A percentile compares a stretch with the other conserved stretches of the same genome.
phyloP scores from a whole-genome alignment of 345 rosid genomes.

The Camelina neglecta region DNA sequence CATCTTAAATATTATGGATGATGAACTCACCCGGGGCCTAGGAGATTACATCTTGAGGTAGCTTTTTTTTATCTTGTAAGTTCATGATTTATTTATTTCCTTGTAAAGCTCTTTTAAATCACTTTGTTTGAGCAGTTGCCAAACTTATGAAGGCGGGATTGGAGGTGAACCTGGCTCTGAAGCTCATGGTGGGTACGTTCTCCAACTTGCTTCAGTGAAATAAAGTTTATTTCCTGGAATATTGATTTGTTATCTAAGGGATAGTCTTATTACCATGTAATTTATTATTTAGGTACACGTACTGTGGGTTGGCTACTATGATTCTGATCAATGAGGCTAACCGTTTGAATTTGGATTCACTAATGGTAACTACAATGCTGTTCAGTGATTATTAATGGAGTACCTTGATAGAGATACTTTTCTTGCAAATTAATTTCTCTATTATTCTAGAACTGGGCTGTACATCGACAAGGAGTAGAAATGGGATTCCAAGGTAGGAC shows the following conservation, averaged over 20 bases:
- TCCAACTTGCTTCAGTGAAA: slow-evolving; percentile 34
- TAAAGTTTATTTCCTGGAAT: background rate
- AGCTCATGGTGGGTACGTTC: slow-evolving; percentile 99
- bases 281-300: slow-evolving; percentile 71
- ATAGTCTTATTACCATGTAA: slow-evolving; percentile 25
- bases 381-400: slow-evolving; percentile 18
- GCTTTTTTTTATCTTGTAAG: slow-evolving; percentile 33
- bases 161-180: slow-evolving; percentile 97
- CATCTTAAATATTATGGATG: slow-evolving; percentile 77
- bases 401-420: slow-evolving; percentile 6
- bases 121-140: slow-evolving; percentile 66
- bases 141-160: slow-evolving; percentile 98
- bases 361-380: slow-evolving; percentile 61
- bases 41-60: slow-evolving; percentile 94
- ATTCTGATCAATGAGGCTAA: slow-evolving; percentile 74
- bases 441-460: slow-evolving; percentile 76
- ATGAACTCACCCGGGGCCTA: slow-evolving; percentile 66
- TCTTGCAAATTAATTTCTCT: background rate
- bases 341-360: slow-evolving; percentile 68
- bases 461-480: slow-evolving; percentile 91
- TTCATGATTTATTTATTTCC: background rate
- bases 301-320: slow-evolving; percentile 97
- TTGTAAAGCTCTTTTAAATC: slow-evolving; percentile 12
- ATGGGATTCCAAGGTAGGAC: slow-evolving; percentile 97
- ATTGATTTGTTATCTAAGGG: background rate